phyloP scores from a whole-genome alignment of 1,284 basidiomycete genomes.

The Apiotrichum laibachii region DNA sequence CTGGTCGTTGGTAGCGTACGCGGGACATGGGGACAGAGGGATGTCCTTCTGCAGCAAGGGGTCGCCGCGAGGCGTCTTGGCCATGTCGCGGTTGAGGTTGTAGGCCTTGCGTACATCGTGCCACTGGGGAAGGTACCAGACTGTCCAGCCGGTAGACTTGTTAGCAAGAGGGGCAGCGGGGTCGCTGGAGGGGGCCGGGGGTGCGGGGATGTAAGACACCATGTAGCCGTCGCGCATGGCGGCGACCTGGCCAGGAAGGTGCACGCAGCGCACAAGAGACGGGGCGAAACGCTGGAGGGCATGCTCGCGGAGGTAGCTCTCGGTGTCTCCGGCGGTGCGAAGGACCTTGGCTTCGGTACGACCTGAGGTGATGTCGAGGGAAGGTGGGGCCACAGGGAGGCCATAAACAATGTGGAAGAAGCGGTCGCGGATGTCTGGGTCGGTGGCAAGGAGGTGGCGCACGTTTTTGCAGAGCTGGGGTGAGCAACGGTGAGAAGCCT shows the following conservation, averaged over 20 bases:
- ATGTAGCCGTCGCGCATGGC: slow-evolving; percentile 12
- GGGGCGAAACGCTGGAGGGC: slow-evolving; percentile 2
- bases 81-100: not conserved
- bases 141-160: slow-evolving; percentile 6
- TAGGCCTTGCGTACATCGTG: slow-evolving; percentile 4
- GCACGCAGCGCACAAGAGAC: slow-evolving; percentile 5
- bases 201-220: not conserved
- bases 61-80: not conserved
- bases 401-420: not conserved
- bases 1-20: not conserved
- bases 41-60: slow-evolving; percentile 1
- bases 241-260: not conserved
- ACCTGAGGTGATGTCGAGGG: slow-evolving; percentile 3
- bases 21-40: slow-evolving; percentile 1
- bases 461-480: slow-evolving; percentile 7
- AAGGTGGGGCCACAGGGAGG: not conserved
- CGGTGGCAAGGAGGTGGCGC: not conserved
- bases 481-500: not conserved
- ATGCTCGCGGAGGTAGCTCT: slow-evolving; percentile 10
- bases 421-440: slow-evolving; percentile 1
- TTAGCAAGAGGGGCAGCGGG: not conserved
- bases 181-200: not conserved
- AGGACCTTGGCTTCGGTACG: not conserved
- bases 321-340: slow-evolving; percentile 1
- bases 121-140: slow-evolving; percentile 5